Conservation (phyloP, 1,139 yeast genomes). For the Yamadazyma triangularis region DNA sequence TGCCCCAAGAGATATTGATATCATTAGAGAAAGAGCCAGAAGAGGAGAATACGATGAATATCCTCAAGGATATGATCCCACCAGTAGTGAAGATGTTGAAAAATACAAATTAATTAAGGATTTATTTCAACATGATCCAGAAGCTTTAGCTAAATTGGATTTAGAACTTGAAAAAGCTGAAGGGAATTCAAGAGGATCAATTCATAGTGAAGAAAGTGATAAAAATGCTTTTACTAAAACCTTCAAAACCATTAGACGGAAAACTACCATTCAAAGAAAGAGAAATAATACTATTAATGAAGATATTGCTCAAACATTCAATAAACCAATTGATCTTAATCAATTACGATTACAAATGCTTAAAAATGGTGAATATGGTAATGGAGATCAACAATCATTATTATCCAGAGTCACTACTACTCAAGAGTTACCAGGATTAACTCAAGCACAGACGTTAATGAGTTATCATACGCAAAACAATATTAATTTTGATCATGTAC, state of each 20-base stretch:
- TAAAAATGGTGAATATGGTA: slow-evolving; percentile 32
- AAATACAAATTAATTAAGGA: slow-evolving; percentile 35
- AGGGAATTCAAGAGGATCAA: slow-evolving; percentile 5
- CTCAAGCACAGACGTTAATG: slow-evolving; percentile 47
- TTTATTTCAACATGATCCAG: slow-evolving; percentile 32
- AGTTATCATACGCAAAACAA: slow-evolving; percentile 43
- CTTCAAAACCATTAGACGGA: slow-evolving; percentile 29
- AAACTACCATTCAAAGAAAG: slow-evolving; percentile 25
- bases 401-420: slow-evolving; percentile 42
- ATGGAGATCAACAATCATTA: slow-evolving; percentile 30
- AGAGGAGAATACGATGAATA: slow-evolving; percentile 45
- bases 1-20: slow-evolving; percentile 51
- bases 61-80: slow-evolving; percentile 57
- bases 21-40: slow-evolving; percentile 46
- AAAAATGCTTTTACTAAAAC: slow-evolving; percentile 25
- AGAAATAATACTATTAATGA: slow-evolving; percentile 24
- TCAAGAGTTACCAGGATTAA: slow-evolving; percentile 47
- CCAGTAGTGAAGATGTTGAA: slow-evolving; percentile 44
- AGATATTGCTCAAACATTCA: slow-evolving; percentile 24
- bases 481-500: slow-evolving; percentile 18
- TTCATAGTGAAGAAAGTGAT: slow-evolving; percentile 7
- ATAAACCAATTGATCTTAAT: slow-evolving; percentile 31
- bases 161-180: slow-evolving; percentile 13
- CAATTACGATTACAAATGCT: slow-evolving; percentile 42
- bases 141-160: slow-evolving; percentile 31